phyloP scores from a whole-genome alignment of 2,329 filamentous ascomycete species.

The Drechslera avenae region DNA sequence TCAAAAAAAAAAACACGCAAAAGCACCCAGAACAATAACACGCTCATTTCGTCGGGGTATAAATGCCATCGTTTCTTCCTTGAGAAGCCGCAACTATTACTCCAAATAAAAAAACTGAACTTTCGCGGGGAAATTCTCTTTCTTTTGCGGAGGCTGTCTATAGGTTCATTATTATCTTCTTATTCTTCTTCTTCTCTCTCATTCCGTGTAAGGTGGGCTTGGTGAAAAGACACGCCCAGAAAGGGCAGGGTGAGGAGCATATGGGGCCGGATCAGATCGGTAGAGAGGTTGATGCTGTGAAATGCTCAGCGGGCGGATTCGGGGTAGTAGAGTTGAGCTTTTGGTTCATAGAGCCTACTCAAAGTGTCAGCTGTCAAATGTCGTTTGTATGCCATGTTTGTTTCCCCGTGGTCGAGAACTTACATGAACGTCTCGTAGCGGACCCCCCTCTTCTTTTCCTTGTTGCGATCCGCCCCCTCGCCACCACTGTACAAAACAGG shows the following conservation, averaged over 20 bases:
- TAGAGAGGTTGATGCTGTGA: not conserved
- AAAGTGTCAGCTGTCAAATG: not conserved
- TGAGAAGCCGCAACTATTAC: not conserved
- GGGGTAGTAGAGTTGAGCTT: conserved; percentile 17
- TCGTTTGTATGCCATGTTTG: too few species aligned
- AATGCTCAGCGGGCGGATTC: conserved; percentile 10
- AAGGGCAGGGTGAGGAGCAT: too few species aligned
- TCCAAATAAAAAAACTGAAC: too few species aligned
- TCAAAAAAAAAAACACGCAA: too few species aligned
- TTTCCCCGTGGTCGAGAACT: conserved; percentile 27
- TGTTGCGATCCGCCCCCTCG: not conserved
- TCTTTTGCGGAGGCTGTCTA: too few species aligned
- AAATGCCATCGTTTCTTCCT: conserved; percentile 4
- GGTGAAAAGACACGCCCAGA: too few species aligned
- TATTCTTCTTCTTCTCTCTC: too few species aligned
- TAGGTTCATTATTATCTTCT: too few species aligned
- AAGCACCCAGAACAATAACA: not conserved
- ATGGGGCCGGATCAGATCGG: too few species aligned
- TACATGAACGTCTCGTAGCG: conserved; percentile 13
- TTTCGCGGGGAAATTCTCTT: too few species aligned
- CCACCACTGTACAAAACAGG: conserved; percentile 11
- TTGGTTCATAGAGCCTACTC: conserved; percentile 20
- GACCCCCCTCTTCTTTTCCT: conserved; percentile 1
- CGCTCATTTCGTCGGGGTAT: not conserved
- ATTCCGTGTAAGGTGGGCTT: too few species aligned